Evolutionary conservation across 352 stramenopile species (phyloP).

Genomic region (Pythium inflatum): DNA sequence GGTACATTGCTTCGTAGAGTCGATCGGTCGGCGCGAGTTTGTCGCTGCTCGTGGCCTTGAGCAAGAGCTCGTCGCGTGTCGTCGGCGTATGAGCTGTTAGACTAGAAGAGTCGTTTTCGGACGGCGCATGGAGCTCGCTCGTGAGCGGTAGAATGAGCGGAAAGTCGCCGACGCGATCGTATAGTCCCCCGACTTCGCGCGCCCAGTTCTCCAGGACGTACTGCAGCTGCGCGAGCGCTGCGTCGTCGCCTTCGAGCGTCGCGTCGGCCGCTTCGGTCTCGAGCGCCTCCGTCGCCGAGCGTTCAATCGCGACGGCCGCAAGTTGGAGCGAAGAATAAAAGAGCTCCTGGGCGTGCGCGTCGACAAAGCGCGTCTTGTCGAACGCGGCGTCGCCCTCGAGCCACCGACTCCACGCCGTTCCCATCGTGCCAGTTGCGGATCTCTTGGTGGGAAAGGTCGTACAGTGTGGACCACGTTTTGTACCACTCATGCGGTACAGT

Average conservation of each 20-base stretch:
- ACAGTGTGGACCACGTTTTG: too few species aligned
- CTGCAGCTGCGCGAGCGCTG: constrained; percentile 37
- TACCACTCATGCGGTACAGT: too few species aligned
- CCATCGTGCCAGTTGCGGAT: too few species aligned
- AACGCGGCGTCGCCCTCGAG: constrained; percentile 23
- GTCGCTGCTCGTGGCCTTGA: constrained; percentile 49
- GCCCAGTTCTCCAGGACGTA: constrained; percentile 59
- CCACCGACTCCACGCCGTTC: constrained; percentile 32
- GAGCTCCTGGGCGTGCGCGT: constrained; percentile 6
- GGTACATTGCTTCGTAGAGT: constrained; percentile 46
- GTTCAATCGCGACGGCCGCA: constrained; percentile 15
- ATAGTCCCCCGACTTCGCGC: constrained; percentile 45
- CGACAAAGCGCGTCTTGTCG: constrained; percentile 26
- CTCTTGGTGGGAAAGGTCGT: neutral
- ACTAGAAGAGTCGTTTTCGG: neutral
- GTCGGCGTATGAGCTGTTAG: too few species aligned
- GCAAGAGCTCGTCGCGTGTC: constrained; percentile 48
- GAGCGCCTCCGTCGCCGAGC: constrained; percentile 3
- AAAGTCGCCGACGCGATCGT: constrained; percentile 45
- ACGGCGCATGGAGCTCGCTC: constrained; percentile 35
- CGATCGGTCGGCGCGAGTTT: constrained; percentile 51
- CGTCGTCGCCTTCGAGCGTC: constrained; percentile 12
- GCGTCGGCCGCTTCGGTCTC: constrained; percentile 2
- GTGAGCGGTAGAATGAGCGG: constrained; percentile 41
- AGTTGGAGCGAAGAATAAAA: constrained; percentile 28